Conservation (phyloP, 106 monocot genomes). For the Dendrobium huoshanense region DNA sequence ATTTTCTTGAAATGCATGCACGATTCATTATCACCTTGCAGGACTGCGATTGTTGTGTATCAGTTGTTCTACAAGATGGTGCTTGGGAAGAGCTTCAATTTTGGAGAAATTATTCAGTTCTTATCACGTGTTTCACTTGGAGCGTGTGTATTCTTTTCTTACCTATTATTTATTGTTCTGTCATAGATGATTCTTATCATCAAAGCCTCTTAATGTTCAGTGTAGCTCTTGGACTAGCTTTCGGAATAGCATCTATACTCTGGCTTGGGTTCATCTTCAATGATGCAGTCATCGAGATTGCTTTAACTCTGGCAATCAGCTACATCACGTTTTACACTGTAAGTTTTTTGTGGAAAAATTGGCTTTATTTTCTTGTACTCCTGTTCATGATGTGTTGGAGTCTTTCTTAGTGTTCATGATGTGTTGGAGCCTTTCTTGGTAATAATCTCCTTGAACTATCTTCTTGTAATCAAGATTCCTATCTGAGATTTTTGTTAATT, state of each 20-base stretch:
- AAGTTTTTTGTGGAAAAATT: conserved; percentile 27
- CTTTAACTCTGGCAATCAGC: conserved; percentile 91
- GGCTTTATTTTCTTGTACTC: background rate
- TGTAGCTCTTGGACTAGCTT: conserved; percentile 89
- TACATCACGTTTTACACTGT: conserved; percentile 89
- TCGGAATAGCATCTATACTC: conserved; percentile 80
- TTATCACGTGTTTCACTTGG: conserved; percentile 93
- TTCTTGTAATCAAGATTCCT: background rate
- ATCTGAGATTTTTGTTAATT: background rate
- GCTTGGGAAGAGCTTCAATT: conserved; percentile 61
- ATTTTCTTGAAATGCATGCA: background rate
- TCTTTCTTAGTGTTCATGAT: background rate
- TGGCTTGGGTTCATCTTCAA: conserved; percentile 97
- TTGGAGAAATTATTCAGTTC: conserved; percentile 67
- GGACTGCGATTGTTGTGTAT: conserved; percentile 98
- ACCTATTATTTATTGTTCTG: background rate
- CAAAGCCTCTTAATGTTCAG: conserved; percentile 30
- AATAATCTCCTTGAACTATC: background rate
- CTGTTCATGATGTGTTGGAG: background rate
- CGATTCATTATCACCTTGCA: conserved; percentile 10
- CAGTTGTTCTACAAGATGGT: conserved; percentile 91
- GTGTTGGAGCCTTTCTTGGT: background rate
- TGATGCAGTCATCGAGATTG: conserved; percentile 96
- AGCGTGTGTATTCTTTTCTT: conserved; percentile 61
- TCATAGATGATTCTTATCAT: background rate